phyloP scores from a whole-genome alignment of 495 filamentous ascomycete genomes.

The Daldinia caldariorum region DNA sequence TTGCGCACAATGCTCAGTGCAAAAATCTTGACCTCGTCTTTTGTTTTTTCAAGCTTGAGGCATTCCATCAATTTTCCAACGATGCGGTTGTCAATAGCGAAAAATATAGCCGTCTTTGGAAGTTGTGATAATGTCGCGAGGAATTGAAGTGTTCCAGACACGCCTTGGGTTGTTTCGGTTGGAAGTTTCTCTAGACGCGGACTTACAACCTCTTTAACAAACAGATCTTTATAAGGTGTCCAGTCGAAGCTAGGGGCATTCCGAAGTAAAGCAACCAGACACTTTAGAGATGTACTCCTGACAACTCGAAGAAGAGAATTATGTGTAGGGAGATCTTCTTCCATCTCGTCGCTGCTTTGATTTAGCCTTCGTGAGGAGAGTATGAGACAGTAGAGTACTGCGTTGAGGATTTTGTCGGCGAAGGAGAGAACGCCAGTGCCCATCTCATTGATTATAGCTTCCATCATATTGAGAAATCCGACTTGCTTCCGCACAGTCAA shows the following conservation, averaged over 20 bases:
- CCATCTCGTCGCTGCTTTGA: constrained; percentile 56
- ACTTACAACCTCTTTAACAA: constrained; percentile 78
- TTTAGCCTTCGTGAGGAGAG: constrained; percentile 70
- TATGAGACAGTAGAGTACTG: constrained; percentile 81
- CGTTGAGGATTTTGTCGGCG: constrained; percentile 70
- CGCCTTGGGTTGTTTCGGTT: constrained; percentile 84
- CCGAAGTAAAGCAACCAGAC: constrained; percentile 77
- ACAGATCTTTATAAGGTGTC: constrained; percentile 71
- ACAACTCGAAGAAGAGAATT: constrained; percentile 72
- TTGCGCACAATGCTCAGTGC: constrained; percentile 77
- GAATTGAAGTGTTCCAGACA: constrained; percentile 83
- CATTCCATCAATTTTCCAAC: constrained; percentile 76
- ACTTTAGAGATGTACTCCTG: constrained; percentile 78
- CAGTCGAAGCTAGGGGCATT: constrained; percentile 73
- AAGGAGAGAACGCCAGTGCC: constrained; percentile 72
- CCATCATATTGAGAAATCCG: constrained; percentile 88
- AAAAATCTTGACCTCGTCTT: constrained; percentile 88
- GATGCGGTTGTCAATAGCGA: constrained; percentile 71
- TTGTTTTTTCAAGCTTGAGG: constrained; percentile 75
- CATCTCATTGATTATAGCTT: constrained; percentile 85
- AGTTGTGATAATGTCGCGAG: constrained; percentile 82
- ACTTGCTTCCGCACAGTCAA: constrained; percentile 79
- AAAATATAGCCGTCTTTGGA: constrained; percentile 70
- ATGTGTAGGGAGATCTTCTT: constrained; percentile 58
- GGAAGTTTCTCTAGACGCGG: constrained; percentile 83